phyloP scores from a whole-genome alignment of 2,329 filamentous ascomycete species.

The Hymenoscyphus infarciens region DNA sequence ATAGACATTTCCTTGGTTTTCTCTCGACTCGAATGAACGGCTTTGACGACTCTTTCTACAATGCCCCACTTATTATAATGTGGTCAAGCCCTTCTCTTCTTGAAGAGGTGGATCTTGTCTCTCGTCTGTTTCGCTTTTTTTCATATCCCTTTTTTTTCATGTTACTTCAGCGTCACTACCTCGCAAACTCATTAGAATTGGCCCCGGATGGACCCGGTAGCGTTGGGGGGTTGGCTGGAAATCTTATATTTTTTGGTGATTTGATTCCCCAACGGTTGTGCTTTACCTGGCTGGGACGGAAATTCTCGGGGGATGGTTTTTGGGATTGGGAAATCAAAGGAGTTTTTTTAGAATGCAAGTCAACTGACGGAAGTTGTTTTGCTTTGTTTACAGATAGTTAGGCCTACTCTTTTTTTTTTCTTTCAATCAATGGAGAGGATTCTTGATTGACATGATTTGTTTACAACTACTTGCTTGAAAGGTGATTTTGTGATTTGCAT shows the following conservation, averaged over 20 bases:
- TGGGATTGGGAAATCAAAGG: conserved; percentile 15
- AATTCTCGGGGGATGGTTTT: conserved; percentile 1
- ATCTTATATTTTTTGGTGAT: neutral
- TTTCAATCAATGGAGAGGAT: neutral
- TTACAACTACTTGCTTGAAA: neutral
- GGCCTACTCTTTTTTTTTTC: neutral
- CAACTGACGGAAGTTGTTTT: neutral
- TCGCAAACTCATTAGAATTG: conserved; percentile 6
- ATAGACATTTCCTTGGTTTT: conserved; percentile 24
- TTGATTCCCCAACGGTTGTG: neutral
- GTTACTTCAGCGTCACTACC: conserved; percentile 7
- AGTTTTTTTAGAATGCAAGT: conserved; percentile 7
- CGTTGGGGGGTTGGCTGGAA: conserved; percentile 1
- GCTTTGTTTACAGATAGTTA: conserved; percentile 2
- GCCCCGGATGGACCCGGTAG: conserved; percentile 5
- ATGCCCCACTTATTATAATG: neutral
- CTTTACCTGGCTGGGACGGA: neutral
- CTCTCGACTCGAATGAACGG: neutral
- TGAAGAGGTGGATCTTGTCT: conserved; percentile 5
- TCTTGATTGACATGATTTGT: neutral
- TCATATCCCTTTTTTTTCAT: neutral
- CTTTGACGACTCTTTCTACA: neutral
- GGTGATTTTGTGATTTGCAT: neutral
- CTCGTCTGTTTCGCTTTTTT: neutral
- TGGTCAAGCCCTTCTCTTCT: conserved; percentile 2